Base-by-base conservation (phyloP, 2,329 filamentous ascomycete genomes). In the Fusarium multiceps region DNA sequence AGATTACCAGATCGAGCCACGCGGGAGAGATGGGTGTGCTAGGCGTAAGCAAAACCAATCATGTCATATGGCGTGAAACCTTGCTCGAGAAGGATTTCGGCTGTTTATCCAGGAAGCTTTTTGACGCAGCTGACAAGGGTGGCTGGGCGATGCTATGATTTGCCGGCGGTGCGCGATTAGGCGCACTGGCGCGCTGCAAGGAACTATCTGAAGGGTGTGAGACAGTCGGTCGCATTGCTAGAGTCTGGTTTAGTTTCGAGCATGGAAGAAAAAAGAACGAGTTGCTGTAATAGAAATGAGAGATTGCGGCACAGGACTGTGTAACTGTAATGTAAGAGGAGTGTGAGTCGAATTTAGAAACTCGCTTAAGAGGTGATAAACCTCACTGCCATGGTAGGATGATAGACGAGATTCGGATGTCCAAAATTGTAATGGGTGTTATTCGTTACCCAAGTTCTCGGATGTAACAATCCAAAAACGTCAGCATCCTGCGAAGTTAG, bases 141-240 rank as follows among this genome's bases (percentile, higher is more conserved):
- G 68, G 54, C 23, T 62, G 55, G 30, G 28, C 32, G 18, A 48
- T 59, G 50, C 54, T 65, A 27, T 74, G 72, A 72, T 74, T 74
- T 71, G 72, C 34, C 30, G 68, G 58, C 54, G 68, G 59, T 72
- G 63, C 72, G 72, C 72, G 72, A 60, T 65, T 74, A 74, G 67
- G 55, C 72, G 72, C 68, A 73, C 66, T 75, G 69, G 54, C 72
- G 72, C 71, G 53, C 59, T 75, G 63, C 51, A 72, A 55, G 40
- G 41, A 65, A 65, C 61, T 54, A 55, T 47, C 27, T 40, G 47
- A 37, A 55, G 54, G 64, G 59, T 56, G 59, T 69, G 60, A 59
- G 46, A 69, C 57, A 57, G 55, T 71, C 68, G 43, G 60, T 43
- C 50, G 47, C 60, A 30, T 58, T 56, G 46, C 37, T 57, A 59